Conservation (phyloP, 164 flowering plant genomes). For the Magnolia officinalis region DNA sequence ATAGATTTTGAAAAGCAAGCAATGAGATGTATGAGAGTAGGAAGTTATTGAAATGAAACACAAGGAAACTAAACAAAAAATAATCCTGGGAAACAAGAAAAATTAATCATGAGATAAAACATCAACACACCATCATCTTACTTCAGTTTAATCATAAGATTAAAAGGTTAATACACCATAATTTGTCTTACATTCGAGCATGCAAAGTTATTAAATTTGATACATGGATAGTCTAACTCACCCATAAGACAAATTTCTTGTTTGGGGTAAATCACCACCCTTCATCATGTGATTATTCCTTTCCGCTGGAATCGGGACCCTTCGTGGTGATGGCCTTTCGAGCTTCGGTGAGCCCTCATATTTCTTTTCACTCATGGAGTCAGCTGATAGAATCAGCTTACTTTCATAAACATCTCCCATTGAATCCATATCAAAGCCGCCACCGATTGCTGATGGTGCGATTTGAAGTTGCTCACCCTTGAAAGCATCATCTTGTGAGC, state of each 20-base stretch:
- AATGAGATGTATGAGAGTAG: neutral
- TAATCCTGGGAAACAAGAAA: neutral
- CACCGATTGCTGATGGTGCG: constrained; percentile 3
- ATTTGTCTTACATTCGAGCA: neutral
- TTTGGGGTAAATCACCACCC: constrained; percentile 30
- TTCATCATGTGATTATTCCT: constrained; percentile 48
- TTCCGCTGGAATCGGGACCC: constrained; percentile 29
- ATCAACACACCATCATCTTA: neutral
- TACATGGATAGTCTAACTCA: constrained; percentile 20
- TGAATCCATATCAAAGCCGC: constrained; percentile 6
- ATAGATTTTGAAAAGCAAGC: neutral
- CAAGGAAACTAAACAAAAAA: neutral
- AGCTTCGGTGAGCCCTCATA: constrained; percentile 42
- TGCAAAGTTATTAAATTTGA: neutral
- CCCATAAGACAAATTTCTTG: constrained; percentile 54
- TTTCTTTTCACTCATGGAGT: constrained; percentile 15
- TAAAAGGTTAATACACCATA: neutral
- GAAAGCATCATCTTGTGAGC: constrained; percentile 30
- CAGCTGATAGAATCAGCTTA: constrained; percentile 44
- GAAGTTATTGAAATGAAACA: neutral
- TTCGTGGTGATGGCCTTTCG: constrained; percentile 74
- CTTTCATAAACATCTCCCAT: constrained; percentile 9
- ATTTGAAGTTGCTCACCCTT: constrained; percentile 4
- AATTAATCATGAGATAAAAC: neutral
- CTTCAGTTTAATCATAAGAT: neutral